Base-by-base conservation (phyloP, 164 flowering plant species). In the Brasenia schreberi region DNA sequence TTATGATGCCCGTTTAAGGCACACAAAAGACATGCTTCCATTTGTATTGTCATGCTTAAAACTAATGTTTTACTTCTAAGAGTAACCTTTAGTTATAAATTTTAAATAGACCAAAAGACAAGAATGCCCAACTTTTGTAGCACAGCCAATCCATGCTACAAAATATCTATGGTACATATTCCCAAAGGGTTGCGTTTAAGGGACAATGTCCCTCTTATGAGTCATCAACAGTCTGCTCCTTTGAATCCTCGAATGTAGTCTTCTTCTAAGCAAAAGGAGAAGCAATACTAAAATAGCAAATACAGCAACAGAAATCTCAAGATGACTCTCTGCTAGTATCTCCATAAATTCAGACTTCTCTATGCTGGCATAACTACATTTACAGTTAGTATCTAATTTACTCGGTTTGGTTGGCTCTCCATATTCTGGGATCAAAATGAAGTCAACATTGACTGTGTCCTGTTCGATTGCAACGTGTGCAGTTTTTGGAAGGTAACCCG, bases 401-500 rank as follows among this genome's bases (percentile, higher is more conserved):
- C 62, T 59, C 65, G 39, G 69, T 74, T 18, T 63, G 71, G 43
- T 18, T 61, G 12, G 27, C 7, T 19, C 49, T 19, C 68, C 76
- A 66, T 77, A 87, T 59, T 82, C 88, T 14, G 71, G 71, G 63
- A 66, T 74, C 65, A 93, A 86, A 76, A 90, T 64, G 66, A 93
- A 93, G 75, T 90, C 98, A 23, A 82, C 74, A 0, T 78, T 81
- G 64, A 64, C 73, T 14, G 89, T 84, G 61, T 71, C 79, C 61
- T 84, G 83, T 63, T 81, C 88, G 65, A 90, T 64, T 73, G 76
- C 66, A 64, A 88, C 79, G 17, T 49, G 58, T 19, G 97, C 84
- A 42, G 73, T 71, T 76, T 84, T 88, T 14, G 89, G 68, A 70
- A 77, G 76, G 80, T 87, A 89, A 56, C 97, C 97, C 11, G 92